phyloP scores from a whole-genome alignment of 805 yeast species.

The Yarrowia deformans region DNA sequence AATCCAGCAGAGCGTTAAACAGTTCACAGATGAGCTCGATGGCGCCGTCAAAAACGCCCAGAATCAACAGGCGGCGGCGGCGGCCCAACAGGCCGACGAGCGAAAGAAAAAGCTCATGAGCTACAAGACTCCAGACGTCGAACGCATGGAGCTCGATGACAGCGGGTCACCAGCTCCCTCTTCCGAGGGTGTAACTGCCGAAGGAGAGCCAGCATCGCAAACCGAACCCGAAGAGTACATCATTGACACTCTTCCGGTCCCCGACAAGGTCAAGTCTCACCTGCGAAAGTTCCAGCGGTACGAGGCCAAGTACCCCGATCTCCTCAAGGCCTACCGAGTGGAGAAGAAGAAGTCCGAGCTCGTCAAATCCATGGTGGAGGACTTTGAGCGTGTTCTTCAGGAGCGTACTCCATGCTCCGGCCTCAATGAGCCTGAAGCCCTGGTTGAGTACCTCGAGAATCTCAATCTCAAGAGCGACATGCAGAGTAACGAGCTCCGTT shows the following conservation, averaged over 20 bases:
- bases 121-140: constrained; percentile 44
- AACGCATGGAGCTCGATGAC: constrained; percentile 42
- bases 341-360: constrained; percentile 74
- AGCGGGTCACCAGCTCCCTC: constrained; percentile 11
- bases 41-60: constrained; percentile 49
- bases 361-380: constrained; percentile 51
- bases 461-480: constrained; percentile 65
- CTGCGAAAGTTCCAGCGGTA: constrained; percentile 81
- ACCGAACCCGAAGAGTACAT: constrained; percentile 9
- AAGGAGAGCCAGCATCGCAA: constrained; percentile 13
- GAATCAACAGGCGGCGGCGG: constrained; percentile 40
- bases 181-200: constrained; percentile 1
- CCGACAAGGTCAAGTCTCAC: constrained; percentile 57
- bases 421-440: constrained; percentile 71
- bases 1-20: constrained; percentile 68
- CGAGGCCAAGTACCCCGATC: constrained; percentile 86
- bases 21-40: constrained; percentile 66
- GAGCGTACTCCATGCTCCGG: constrained; percentile 84
- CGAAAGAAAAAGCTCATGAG: constrained; percentile 42
- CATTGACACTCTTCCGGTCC: constrained; percentile 34
- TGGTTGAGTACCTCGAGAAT: constrained; percentile 73
- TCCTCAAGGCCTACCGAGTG: constrained; percentile 81
- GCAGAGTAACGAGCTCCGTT: constrained; percentile 70
- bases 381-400: constrained; percentile 71
- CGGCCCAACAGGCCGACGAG: constrained; percentile 39